Evolutionary conservation across 495 filamentous ascomycete genomes (phyloP).

Genomic region (Cercophora samala): DNA sequence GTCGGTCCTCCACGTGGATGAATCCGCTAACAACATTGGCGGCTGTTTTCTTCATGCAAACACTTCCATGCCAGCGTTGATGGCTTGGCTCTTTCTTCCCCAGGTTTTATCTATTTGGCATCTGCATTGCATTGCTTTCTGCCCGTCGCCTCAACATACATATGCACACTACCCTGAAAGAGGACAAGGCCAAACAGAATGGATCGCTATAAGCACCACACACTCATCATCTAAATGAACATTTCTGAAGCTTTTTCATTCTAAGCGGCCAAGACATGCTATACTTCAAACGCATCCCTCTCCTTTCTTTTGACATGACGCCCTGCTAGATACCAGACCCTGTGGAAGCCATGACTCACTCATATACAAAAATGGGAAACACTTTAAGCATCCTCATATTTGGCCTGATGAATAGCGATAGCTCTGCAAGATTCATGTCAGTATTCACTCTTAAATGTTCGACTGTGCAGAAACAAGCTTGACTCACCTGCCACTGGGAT

Average conservation of each 20-base stretch:
- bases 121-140: not conserved
- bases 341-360: slow-evolving; percentile 16
- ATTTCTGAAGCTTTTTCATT: slow-evolving; percentile 3
- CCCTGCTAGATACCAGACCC: slow-evolving; percentile 8
- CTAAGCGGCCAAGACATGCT: not conserved
- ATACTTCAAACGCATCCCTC: no score
- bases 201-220: not conserved
- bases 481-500: slow-evolving; percentile 86
- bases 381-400: slow-evolving; percentile 51
- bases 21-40: not conserved
- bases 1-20: not conserved
- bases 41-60: not conserved
- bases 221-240: not conserved
- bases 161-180: no score
- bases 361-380: not conserved
- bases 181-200: no score
- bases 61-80: not conserved
- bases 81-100: not conserved
- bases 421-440: slow-evolving; percentile 48
- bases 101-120: not conserved
- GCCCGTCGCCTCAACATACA: not conserved
- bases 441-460: slow-evolving; percentile 6
- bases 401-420: slow-evolving; percentile 65
- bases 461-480: not conserved
- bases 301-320: not conserved